These are phyloP conservation scores for Suhomyces bolitotheri DNA, from an alignment of 1,139 yeast species.

Conservation along the genomic window DNA sequence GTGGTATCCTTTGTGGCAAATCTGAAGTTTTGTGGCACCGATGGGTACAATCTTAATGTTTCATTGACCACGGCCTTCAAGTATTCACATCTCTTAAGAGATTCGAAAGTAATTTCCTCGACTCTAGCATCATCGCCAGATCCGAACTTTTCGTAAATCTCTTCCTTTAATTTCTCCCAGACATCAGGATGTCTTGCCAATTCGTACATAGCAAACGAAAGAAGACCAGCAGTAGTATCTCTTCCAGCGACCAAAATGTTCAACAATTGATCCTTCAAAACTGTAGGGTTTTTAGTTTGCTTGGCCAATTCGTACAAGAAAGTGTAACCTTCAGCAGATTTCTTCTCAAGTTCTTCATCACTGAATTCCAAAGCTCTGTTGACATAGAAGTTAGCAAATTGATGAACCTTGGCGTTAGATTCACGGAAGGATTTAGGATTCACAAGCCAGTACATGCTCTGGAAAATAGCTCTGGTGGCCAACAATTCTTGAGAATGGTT, in stretches of 20 bases:
- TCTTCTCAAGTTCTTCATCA: slow-evolving; percentile 38
- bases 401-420: slow-evolving; percentile 21
- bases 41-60: slow-evolving; percentile 53
- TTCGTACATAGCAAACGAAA: slow-evolving; percentile 44
- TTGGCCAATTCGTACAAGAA: slow-evolving; percentile 48
- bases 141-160: slow-evolving; percentile 37
- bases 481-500: slow-evolving; percentile 33
- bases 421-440: slow-evolving; percentile 35
- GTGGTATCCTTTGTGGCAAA: slow-evolving; percentile 46
- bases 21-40: slow-evolving; percentile 55
- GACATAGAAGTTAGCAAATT: slow-evolving; percentile 37
- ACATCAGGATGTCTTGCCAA: slow-evolving; percentile 42
- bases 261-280: slow-evolving; percentile 46
- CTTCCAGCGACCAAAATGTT: slow-evolving; percentile 49
- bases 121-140: slow-evolving; percentile 31
- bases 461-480: slow-evolving; percentile 32
- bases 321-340: slow-evolving; percentile 38
- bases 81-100: slow-evolving; percentile 50
- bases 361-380: slow-evolving; percentile 26
- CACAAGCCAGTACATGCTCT: slow-evolving; percentile 27
- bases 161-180: slow-evolving; percentile 35
- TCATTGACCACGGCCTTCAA: slow-evolving; percentile 52
- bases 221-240: slow-evolving; percentile 49
- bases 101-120: slow-evolving; percentile 46
- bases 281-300: slow-evolving; percentile 43